Percentiles rank a stretch among this genome's conserved stretches.
These are phyloP conservation scores for Boletus calvinii DNA, from an alignment of 1,284 basidiomycete species.

Conservation along the genomic window DNA sequence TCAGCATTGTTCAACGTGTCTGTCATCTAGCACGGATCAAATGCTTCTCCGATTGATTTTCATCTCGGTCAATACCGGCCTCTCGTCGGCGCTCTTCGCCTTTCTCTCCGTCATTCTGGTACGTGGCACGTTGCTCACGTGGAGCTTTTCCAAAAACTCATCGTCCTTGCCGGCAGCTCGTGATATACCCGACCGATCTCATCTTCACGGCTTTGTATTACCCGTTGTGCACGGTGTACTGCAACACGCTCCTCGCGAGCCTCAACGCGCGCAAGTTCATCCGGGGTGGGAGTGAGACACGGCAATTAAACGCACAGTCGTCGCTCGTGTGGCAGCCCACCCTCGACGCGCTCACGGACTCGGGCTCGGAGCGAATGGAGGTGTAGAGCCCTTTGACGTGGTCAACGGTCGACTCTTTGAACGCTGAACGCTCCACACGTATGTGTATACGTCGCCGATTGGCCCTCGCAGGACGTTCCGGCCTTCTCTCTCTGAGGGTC, in stretches of 20 bases:
- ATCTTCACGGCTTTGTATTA: constrained; percentile 28
- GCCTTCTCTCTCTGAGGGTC: neutral
- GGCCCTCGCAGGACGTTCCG: neutral
- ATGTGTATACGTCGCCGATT: neutral
- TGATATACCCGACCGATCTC: constrained; percentile 26
- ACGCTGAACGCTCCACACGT: neutral
- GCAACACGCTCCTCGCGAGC: constrained; percentile 35
- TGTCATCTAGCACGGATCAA: constrained; percentile 18
- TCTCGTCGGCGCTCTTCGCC: constrained; percentile 27
- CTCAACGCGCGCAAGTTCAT: constrained; percentile 27
- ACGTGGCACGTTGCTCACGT: constrained; percentile 2
- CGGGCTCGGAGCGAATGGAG: neutral
- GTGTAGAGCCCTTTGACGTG: neutral
- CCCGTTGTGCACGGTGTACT: constrained; percentile 35
- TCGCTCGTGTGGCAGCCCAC: constrained; percentile 12
- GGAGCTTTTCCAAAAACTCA: neutral
- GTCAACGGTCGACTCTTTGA: neutral
- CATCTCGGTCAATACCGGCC: constrained; percentile 27
- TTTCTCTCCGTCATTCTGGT: constrained; percentile 24
- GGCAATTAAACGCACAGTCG: neutral
- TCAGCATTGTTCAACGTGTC: neutral
- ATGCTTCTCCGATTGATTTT: constrained; percentile 27
- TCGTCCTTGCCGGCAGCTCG: constrained; percentile 9
- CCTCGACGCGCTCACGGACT: neutral
- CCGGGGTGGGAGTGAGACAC: constrained; percentile 7